A percentile compares a stretch with the other conserved stretches of the same genome.
These are phyloP conservation scores for Sclerotinia nivalis DNA, from an alignment of 2,329 filamentous ascomycete genomes.

Conservation along the genomic window DNA sequence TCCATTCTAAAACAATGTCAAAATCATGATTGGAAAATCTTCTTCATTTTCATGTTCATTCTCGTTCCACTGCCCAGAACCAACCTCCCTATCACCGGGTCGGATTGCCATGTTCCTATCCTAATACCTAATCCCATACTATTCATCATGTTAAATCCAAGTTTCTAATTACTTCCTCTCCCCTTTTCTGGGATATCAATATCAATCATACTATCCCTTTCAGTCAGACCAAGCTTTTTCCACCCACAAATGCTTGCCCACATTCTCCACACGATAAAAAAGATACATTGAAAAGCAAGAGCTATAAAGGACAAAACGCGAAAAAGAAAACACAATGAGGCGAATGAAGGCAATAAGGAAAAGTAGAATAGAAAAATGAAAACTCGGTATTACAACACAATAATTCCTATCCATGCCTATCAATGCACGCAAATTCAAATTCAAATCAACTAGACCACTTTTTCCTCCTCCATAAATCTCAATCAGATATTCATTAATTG, in stretches of 20 bases:
- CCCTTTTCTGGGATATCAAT: conserved; percentile 1
- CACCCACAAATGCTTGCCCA: not conserved
- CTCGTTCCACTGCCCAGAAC: not conserved
- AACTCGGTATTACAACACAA: conserved; percentile 21
- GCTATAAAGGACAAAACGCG: not conserved
- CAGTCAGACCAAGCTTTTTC: not conserved
- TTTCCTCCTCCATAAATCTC: conserved; percentile 11
- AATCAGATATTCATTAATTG: conserved; percentile 4
- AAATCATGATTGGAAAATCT: not conserved
- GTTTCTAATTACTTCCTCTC: conserved; percentile 5
- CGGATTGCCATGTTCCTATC: not conserved
- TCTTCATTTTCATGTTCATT: conserved; percentile 1
- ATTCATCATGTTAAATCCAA: not conserved
- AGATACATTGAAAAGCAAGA: conserved; percentile 6
- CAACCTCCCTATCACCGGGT: not conserved
- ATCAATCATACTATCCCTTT: not conserved
- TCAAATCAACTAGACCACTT: conserved; percentile 9
- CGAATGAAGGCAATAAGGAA: conserved; percentile 17
- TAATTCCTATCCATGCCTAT: conserved; percentile 18
- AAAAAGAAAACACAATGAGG: conserved; percentile 20
- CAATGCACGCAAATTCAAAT: conserved; percentile 15
- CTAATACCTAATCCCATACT: not conserved
- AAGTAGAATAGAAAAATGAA: conserved; percentile 1
- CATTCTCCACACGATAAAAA: not conserved
- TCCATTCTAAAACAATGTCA: not conserved